Conservation (phyloP, 2,329 filamentous ascomycete species). For the Davidsoniella australis region DNA sequence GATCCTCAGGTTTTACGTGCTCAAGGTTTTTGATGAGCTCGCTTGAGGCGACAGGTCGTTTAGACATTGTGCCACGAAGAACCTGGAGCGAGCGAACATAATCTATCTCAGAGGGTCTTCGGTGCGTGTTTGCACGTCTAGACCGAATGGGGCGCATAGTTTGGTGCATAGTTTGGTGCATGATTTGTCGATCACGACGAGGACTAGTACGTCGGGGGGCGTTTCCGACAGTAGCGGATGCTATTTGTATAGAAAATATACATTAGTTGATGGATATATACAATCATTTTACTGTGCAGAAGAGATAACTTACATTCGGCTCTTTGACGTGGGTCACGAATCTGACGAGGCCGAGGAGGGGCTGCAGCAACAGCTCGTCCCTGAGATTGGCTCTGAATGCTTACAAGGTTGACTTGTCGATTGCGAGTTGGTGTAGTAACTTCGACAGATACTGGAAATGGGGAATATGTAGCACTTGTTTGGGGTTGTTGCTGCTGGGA, state of each 20-base stretch:
- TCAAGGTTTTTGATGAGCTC: conserved; percentile 29
- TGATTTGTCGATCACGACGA: conserved; percentile 6
- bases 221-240: not conserved
- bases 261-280: not conserved
- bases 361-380: no score
- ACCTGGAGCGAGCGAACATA: conserved; percentile 20
- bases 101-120: not conserved
- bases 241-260: not conserved
- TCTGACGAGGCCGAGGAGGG: no score
- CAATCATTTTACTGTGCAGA: not conserved
- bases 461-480: no score
- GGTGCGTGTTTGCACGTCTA: no score
- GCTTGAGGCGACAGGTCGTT: conserved; percentile 31
- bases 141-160: not conserved
- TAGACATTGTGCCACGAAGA: conserved; percentile 26
- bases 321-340: not conserved
- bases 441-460: no score
- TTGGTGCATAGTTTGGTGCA: not conserved
- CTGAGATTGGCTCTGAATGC: no score
- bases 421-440: no score
- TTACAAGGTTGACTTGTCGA: no score
- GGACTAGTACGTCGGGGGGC: conserved; percentile 10
- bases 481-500: no score
- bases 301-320: not conserved
- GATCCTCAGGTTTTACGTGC: conserved; percentile 26